A percentile compares a stretch with the other conserved stretches of the same genome.
These are phyloP conservation scores for Oryza rufipogon DNA, from an alignment of 176 grass and related monocot genomes.

Conservation along the genomic window DNA sequence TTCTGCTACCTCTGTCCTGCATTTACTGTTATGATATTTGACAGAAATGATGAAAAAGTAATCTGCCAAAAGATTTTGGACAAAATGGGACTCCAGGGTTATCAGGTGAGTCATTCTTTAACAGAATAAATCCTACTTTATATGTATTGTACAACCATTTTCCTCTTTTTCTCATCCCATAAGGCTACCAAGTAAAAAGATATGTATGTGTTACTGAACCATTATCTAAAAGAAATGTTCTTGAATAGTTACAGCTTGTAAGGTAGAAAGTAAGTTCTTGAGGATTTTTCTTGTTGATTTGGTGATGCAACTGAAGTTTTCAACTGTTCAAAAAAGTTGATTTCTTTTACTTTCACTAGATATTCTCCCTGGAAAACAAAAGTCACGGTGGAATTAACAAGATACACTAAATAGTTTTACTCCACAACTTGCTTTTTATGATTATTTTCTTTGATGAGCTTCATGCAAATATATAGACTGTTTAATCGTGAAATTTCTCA, in stretches of 20 bases:
- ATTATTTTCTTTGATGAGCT: conserved; percentile 23
- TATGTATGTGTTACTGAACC: neutral
- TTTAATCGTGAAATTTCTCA: neutral
- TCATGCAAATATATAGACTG: conserved; percentile 18
- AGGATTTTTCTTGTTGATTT: conserved; percentile 15
- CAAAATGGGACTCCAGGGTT: conserved; percentile 71
- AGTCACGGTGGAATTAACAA: neutral
- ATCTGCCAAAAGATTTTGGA: conserved; percentile 85
- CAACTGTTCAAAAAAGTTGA: neutral
- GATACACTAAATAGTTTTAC: neutral
- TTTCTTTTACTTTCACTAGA: neutral
- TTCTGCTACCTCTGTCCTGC: conserved; percentile 9
- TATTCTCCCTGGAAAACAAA: conserved; percentile 23
- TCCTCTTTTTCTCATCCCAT: conserved; percentile 8
- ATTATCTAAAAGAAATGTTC: no score
- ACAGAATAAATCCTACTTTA: conserved; percentile 31
- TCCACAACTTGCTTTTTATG: conserved; percentile 6
- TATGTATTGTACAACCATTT: neutral
- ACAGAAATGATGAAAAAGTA: conserved; percentile 75
- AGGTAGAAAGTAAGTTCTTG: neutral
- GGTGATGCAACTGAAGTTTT: neutral
- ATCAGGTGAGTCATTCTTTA: conserved; percentile 65
- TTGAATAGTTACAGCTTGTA: conserved; percentile 30
- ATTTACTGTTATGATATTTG: conserved; percentile 38
- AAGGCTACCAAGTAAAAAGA: neutral